Evolutionary conservation across 441 rosid genomes (phyloP).

Genomic region (Geranium incanum): DNA sequence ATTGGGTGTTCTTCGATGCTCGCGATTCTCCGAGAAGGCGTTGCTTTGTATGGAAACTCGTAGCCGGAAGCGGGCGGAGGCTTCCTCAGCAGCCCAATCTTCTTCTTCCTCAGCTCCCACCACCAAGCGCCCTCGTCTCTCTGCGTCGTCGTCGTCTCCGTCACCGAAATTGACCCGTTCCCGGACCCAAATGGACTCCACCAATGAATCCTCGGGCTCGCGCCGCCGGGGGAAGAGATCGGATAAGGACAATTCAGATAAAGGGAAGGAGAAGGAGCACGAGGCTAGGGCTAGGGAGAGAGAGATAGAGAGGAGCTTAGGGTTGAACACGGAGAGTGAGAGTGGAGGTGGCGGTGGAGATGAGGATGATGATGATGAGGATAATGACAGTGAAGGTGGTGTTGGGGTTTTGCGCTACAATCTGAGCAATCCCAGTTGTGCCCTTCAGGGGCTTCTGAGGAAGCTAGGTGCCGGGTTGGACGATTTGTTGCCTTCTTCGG

Average conservation of each 20-base stretch:
- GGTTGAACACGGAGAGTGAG: slow-evolving; percentile 59
- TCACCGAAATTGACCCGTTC: slow-evolving; percentile 27
- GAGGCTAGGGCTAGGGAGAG: slow-evolving; percentile 53
- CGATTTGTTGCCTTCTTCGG: slow-evolving; percentile 76
- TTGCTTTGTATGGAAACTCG: slow-evolving; percentile 99
- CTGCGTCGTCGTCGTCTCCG: slow-evolving; percentile 29
- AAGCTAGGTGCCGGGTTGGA: slow-evolving; percentile 97
- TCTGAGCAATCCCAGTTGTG: slow-evolving; percentile 86
- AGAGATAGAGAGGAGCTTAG: slow-evolving; percentile 35
- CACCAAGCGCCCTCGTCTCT: slow-evolving; percentile 65
- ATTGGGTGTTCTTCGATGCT: neutral
- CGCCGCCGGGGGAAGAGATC: slow-evolving; percentile 46
- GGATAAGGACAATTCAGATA: slow-evolving; percentile 39
- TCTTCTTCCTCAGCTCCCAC: slow-evolving; percentile 72
- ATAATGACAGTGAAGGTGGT: slow-evolving; percentile 72
- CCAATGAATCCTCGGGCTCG: slow-evolving; percentile 59
- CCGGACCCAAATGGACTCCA: slow-evolving; percentile 51
- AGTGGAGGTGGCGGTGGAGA: slow-evolving; percentile 22
- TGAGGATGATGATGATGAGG: slow-evolving; percentile 60
- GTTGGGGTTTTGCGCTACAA: slow-evolving; percentile 71
- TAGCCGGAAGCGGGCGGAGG: slow-evolving; percentile 99
- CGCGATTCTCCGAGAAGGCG: too few relatives aligned
- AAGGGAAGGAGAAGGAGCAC: slow-evolving; percentile 95
- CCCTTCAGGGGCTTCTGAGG: slow-evolving; percentile 80
- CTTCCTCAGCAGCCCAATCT: slow-evolving; percentile 95